Evolutionary conservation across 1,284 basidiomycete genomes (phyloP).

Genomic region (Fomitopsis palustris): DNA sequence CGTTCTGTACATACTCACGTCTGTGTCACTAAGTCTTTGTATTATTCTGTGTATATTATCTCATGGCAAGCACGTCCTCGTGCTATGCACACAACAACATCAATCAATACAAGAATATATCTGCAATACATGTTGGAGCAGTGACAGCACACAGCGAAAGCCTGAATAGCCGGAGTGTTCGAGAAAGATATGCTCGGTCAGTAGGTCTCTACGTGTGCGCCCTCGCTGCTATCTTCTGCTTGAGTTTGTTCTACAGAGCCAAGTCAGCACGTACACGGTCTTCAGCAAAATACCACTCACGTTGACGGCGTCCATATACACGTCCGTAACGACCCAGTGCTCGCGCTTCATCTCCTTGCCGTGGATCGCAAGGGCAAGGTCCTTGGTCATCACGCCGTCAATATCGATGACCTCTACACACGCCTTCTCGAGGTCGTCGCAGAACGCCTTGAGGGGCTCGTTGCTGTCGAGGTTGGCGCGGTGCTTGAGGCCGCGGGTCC

Average conservation of each 20-base stretch:
- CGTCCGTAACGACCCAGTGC: constrained; percentile 91
- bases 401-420: constrained; percentile 92
- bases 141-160: not conserved
- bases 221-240: constrained; percentile 44
- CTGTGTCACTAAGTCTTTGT: not conserved
- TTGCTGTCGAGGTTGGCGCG: constrained; percentile 93
- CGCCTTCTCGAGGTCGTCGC: constrained; percentile 77
- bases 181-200: not conserved
- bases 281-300: constrained; percentile 37
- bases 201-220: not conserved
- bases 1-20: not conserved
- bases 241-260: constrained; percentile 46
- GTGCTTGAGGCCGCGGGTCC: constrained; percentile 94
- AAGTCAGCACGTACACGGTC: not conserved
- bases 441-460: constrained; percentile 73
- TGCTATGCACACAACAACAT: not conserved
- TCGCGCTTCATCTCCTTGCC: constrained; percentile 89
- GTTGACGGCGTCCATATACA: constrained; percentile 88
- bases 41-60: not conserved
- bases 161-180: not conserved
- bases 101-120: not conserved
- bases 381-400: constrained; percentile 95
- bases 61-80: not conserved
- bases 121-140: not conserved
- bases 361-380: constrained; percentile 93